Conservation (phyloP, 2,329 filamentous ascomycete species). For the Lecanicillium sp. region DNA sequence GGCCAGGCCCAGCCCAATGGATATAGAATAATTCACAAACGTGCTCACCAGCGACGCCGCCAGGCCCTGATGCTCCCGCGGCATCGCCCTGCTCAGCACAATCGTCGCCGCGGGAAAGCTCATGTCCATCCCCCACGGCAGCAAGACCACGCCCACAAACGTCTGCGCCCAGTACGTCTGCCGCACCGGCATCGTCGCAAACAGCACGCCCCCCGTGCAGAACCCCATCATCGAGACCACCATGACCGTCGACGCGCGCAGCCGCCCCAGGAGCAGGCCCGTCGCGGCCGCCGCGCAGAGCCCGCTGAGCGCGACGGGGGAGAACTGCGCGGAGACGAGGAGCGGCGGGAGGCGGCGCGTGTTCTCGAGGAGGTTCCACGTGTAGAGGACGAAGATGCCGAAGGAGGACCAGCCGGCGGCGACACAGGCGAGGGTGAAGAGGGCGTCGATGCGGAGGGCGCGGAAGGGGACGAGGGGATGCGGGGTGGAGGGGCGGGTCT, state of each 20-base stretch:
- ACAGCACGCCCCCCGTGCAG: conserved; percentile 31
- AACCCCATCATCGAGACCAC: conserved; percentile 35
- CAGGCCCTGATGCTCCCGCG: conserved; percentile 34
- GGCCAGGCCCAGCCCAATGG: conserved; percentile 55
- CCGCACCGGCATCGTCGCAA: conserved; percentile 38
- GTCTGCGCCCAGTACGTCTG: conserved; percentile 57
- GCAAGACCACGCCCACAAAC: conserved; percentile 50
- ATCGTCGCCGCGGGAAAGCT: conserved; percentile 53
- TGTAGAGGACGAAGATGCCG: conserved; percentile 42
- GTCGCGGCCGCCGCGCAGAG: conserved; percentile 36
- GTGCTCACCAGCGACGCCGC: conserved; percentile 49
- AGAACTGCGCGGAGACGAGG: conserved; percentile 34
- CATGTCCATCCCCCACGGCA: conserved; percentile 57
- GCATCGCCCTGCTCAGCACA: conserved; percentile 46
- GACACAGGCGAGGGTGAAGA: conserved; percentile 46
- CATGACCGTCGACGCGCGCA: conserved; percentile 31
- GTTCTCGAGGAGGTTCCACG: conserved; percentile 38
- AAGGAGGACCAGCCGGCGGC: conserved; percentile 44
- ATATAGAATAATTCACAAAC: conserved; percentile 59
- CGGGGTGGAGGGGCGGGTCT: conserved; percentile 32
- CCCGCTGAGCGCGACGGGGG: conserved; percentile 32
- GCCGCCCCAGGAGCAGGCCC: conserved; percentile 27
- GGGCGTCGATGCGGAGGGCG: conserved; percentile 36
- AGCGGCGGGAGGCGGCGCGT: conserved; percentile 33
- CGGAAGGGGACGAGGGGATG: conserved; percentile 50